phyloP scores from a whole-genome alignment of 2,329 filamentous ascomycete species.

The Neocatenulostroma microsporum region DNA sequence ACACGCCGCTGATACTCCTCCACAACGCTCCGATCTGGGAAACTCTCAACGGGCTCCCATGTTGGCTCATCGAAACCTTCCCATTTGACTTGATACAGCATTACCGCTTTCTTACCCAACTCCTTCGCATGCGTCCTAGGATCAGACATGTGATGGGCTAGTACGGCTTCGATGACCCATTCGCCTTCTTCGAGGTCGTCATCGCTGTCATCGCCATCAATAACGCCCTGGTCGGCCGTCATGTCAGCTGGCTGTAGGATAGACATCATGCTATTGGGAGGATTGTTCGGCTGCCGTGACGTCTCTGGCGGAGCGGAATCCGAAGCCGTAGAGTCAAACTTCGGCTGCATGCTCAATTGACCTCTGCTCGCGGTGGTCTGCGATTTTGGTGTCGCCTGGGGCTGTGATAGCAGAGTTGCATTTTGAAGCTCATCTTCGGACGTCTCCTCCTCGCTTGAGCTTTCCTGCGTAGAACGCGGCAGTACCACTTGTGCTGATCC shows the following conservation, averaged over 20 bases:
- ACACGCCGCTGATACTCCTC: conserved; percentile 19
- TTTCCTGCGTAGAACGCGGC: neutral
- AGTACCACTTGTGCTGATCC: neutral
- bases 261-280: conserved; percentile 1
- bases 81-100: conserved; percentile 30
- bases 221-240: neutral
- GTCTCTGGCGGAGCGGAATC: neutral
- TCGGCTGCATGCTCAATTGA: neutral
- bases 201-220: conserved; percentile 1
- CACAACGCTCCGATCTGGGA: conserved; percentile 22
- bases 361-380: neutral
- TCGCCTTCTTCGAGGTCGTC: conserved; percentile 16
- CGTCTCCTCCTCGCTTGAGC: neutral
- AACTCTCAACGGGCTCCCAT: conserved; percentile 29
- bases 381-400: neutral
- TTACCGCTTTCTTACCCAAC: conserved; percentile 19
- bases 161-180: conserved; percentile 24
- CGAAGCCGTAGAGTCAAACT: neutral
- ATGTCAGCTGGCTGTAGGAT: conserved; percentile 5
- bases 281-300: conserved; percentile 4
- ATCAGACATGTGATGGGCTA: conserved; percentile 24
- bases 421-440: neutral
- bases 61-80: conserved; percentile 24
- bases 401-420: neutral
- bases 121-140: conserved; percentile 21